Conservation (phyloP, 306 rosid species). For the Dryas alaskensis region DNA sequence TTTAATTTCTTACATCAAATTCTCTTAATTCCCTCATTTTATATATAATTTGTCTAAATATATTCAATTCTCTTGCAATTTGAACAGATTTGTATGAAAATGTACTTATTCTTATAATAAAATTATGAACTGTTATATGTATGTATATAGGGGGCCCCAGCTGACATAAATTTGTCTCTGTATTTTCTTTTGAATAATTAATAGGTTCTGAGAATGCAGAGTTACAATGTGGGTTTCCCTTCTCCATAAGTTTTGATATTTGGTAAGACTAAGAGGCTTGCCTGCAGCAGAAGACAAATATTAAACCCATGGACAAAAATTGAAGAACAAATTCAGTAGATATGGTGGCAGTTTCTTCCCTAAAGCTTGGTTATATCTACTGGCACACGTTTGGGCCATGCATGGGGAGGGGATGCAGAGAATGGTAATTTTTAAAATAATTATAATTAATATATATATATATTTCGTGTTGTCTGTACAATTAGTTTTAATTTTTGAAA, state of each 20-base stretch:
- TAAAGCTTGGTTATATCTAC: slow-evolving; percentile 19
- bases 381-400: slow-evolving; percentile 55
- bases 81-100: neutral
- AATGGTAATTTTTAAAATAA: slow-evolving; percentile 10
- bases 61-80: neutral
- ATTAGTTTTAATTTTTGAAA: slow-evolving; percentile 37
- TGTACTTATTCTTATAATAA: neutral
- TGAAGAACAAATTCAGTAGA: neutral
- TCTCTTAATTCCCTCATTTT: neutral
- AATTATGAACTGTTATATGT: neutral
- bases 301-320: neutral
- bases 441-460: slow-evolving; percentile 8
- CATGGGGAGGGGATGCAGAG: slow-evolving; percentile 34
- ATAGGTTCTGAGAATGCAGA: neutral
- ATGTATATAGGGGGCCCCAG: neutral
- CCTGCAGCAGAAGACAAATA: neutral
- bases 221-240: slow-evolving; percentile 12
- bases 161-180: neutral
- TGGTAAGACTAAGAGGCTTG: neutral
- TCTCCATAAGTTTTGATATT: neutral
- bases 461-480: slow-evolving; percentile 42
- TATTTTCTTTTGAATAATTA: neutral
- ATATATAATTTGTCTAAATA: neutral
- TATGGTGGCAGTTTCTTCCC: neutral
- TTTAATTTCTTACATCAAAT: neutral